phyloP scores from a whole-genome alignment of 2,329 filamentous ascomycete genomes.

The Arthrobotrys musiformis region DNA sequence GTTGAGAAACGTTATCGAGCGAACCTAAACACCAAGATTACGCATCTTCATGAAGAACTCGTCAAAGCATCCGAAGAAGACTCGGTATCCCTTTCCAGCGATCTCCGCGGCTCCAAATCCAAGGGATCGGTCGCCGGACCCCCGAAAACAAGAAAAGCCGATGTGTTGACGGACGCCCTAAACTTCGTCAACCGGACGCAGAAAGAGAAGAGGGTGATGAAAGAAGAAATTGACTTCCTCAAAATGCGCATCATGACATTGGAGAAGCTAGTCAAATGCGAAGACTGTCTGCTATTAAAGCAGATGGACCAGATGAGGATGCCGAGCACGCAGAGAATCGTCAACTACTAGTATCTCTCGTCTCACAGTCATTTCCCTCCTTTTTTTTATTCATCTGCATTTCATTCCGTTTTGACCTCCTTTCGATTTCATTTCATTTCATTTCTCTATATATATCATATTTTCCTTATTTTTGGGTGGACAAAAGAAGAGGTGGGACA shows the following conservation, averaged over 20 bases:
- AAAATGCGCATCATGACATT: conserved; percentile 55
- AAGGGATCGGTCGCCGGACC: conserved; percentile 39
- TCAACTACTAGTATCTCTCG: conserved; percentile 40
- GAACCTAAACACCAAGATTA: conserved; percentile 55
- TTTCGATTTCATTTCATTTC: conserved; percentile 3
- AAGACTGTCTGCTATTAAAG: conserved; percentile 52
- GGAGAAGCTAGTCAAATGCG: conserved; percentile 54
- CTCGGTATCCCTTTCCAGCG: conserved; percentile 50
- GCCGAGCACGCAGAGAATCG: conserved; percentile 48
- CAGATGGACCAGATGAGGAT: conserved; percentile 55
- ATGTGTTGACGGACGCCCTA: conserved; percentile 54
- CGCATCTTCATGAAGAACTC: conserved; percentile 53
- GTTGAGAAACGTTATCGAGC: conserved; percentile 54
- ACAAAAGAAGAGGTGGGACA: conserved; percentile 43
- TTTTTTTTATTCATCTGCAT: conserved; percentile 10
- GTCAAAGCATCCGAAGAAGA: conserved; percentile 54
- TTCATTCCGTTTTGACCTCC: neutral
- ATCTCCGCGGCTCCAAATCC: conserved; percentile 45
- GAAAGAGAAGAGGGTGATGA: conserved; percentile 55
- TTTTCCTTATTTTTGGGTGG: conserved; percentile 14
- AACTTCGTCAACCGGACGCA: conserved; percentile 55
- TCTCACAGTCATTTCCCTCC: conserved; percentile 6
- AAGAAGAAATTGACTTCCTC: conserved; percentile 55
- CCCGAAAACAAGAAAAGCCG: conserved; percentile 53
- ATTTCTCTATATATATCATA: conserved; percentile 28